phyloP scores from a whole-genome alignment of 2,329 filamentous ascomycete genomes.

The Aspergillus fijiensis region DNA sequence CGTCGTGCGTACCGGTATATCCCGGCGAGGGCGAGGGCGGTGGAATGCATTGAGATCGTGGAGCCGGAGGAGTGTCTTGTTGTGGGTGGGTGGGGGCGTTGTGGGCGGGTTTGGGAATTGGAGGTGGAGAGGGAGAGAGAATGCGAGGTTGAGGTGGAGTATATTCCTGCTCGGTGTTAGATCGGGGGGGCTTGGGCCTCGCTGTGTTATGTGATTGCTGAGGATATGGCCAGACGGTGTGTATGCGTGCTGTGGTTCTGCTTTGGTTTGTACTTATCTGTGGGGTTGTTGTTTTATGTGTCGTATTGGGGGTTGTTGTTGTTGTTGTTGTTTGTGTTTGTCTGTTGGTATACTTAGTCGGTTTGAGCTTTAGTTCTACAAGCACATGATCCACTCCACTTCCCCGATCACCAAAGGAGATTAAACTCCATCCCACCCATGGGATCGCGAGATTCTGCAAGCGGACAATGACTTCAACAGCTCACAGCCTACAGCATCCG shows the following conservation, averaged over 20 bases:
- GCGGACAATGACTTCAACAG: conserved; percentile 28
- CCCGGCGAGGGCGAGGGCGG: background rate
- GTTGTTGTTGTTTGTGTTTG: background rate
- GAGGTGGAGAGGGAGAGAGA: background rate
- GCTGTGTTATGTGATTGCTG: background rate
- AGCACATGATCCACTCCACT: too few relatives aligned
- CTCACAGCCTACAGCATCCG: conserved; percentile 20
- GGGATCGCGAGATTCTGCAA: conserved; percentile 15
- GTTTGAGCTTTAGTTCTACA: too few relatives aligned
- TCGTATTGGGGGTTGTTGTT: too few relatives aligned
- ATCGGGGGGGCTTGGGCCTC: background rate
- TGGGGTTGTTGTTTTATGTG: too few relatives aligned
- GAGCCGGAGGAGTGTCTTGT: conserved; percentile 11
- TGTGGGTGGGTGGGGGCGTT: background rate
- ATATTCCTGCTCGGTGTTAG: conserved; percentile 16
- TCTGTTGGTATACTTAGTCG: background rate
- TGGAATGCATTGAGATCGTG: conserved; percentile 15
- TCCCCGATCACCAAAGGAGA: too few relatives aligned
- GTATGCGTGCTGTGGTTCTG: too few relatives aligned
- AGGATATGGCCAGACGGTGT: too few relatives aligned
- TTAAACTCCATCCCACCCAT: background rate
- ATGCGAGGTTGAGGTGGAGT: conserved; percentile 4
- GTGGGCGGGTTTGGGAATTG: background rate
- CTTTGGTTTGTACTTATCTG: too few relatives aligned
- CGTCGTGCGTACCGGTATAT: background rate